Percentiles rank a stretch among this genome's conserved stretches.
Conservation (phyloP, 2,329 filamentous ascomycete genomes). For the Pseudocercospora musae region DNA sequence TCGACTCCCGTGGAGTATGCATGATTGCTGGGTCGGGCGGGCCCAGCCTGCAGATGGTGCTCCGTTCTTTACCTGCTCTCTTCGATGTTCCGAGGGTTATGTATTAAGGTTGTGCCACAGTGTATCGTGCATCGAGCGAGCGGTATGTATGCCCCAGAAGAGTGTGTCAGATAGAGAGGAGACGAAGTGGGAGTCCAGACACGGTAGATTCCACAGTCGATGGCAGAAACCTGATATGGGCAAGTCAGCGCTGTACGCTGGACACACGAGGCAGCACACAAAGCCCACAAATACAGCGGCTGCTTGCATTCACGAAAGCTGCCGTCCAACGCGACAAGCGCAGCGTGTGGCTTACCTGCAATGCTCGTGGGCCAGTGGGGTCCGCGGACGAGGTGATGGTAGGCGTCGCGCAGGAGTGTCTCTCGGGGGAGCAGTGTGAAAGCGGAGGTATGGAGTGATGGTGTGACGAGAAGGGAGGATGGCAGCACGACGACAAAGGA, state of each 20-base stretch:
- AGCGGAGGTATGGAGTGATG: conserved; percentile 2
- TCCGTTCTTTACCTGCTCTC: not conserved
- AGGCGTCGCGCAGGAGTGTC: conserved; percentile 3
- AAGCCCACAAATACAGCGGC: conserved; percentile 12
- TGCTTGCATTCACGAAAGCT: conserved; percentile 22
- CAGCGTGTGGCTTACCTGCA: conserved; percentile 12
- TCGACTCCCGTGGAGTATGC: conserved; percentile 10
- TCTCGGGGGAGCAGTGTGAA: not conserved
- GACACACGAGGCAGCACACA: conserved; percentile 6
- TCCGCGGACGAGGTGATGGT: not conserved
- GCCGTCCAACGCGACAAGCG: conserved; percentile 14
- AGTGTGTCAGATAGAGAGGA: conserved; percentile 12
- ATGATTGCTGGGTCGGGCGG: conserved; percentile 10
- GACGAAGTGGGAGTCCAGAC: conserved; percentile 6
- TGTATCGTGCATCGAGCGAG: conserved; percentile 10
- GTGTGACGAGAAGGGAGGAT: conserved; percentile 3
- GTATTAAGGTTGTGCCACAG: conserved; percentile 12
- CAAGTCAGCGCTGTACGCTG: conserved; percentile 3
- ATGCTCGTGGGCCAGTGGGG: not conserved
- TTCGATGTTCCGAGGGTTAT: not conserved
- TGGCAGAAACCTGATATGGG: conserved; percentile 4
- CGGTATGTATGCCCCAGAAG: conserved; percentile 10
- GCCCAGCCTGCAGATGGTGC: not conserved
- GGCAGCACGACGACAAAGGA: conserved; percentile 5
- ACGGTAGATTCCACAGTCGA: not conserved